Percentiles rank a stretch among this genome's conserved stretches.
Conservation (phyloP, 306 rosid genomes). For the Rosa rugosa region DNA sequence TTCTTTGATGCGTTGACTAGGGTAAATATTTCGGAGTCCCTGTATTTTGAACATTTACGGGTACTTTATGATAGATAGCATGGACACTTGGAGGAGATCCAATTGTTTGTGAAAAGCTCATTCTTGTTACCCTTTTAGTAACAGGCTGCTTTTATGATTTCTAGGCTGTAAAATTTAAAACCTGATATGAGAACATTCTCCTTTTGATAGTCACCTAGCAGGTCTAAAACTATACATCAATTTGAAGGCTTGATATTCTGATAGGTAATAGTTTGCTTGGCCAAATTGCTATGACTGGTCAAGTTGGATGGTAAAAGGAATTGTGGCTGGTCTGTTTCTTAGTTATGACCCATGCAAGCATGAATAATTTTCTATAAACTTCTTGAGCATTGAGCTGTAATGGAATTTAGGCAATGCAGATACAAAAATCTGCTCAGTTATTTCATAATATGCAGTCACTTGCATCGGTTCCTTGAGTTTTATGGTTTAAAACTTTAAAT, state of each 20-base stretch:
- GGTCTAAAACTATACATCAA: neutral
- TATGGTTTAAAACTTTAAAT: neutral
- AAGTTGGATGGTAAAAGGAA: neutral
- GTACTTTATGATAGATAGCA: neutral
- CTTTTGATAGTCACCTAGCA: neutral
- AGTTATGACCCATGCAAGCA: too few species aligned
- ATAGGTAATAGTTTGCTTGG: neutral
- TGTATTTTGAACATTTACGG: neutral
- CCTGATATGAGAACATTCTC: neutral
- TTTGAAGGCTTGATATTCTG: neutral
- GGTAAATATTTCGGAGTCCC: neutral
- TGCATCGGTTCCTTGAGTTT: neutral
- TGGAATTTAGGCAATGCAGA: neutral
- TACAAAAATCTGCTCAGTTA: neutral
- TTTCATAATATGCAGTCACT: neutral
- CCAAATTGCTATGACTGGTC: neutral
- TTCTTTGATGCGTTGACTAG: neutral
- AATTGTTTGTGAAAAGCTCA: neutral
- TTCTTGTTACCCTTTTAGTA: neutral
- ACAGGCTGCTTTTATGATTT: neutral
- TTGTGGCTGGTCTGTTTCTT: neutral
- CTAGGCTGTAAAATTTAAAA: neutral
- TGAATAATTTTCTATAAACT: neutral
- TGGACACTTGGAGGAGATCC: neutral
- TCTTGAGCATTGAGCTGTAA: neutral